These are phyloP conservation scores for Penicillium alfredii DNA, from an alignment of 495 filamentous ascomycete genomes.

Conservation along the genomic window DNA sequence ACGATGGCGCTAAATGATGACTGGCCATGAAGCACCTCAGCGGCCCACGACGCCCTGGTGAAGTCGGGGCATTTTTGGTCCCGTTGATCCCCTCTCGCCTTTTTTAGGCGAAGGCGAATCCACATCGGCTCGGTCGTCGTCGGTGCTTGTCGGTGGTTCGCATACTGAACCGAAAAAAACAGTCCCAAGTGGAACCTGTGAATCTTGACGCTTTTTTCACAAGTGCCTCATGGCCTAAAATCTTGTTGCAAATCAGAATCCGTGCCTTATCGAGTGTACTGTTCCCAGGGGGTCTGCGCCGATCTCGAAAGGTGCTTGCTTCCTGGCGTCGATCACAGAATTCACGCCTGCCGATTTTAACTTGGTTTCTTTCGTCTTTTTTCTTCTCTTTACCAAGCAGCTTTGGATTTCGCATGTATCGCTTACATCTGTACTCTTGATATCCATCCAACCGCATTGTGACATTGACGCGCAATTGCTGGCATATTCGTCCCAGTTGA, in stretches of 20 bases:
- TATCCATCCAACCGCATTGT: too few relatives aligned
- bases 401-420: constrained; percentile 1
- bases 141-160: constrained; percentile 19
- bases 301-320: constrained; percentile 1
- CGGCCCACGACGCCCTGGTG: constrained; percentile 3
- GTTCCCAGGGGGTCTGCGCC: constrained; percentile 1
- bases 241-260: neutral
- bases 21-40: constrained; percentile 9
- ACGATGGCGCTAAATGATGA: constrained; percentile 11
- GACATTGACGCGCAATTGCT: too few relatives aligned
- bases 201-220: neutral
- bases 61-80: neutral
- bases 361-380: constrained; percentile 1
- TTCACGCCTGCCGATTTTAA: constrained; percentile 7
- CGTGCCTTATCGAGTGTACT: too few relatives aligned
- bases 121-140: constrained; percentile 13
- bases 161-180: too few relatives aligned
- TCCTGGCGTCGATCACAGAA: neutral
- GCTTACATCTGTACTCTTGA: too few relatives aligned
- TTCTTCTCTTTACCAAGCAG: neutral
- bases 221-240: too few relatives aligned
- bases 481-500: neutral
- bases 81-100: neutral
- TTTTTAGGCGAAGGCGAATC: constrained; percentile 13
- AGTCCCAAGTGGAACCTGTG: too few relatives aligned